These are phyloP conservation scores for Neurospora sp. DNA, from an alignment of 495 filamentous ascomycete genomes.

Conservation along the genomic window DNA sequence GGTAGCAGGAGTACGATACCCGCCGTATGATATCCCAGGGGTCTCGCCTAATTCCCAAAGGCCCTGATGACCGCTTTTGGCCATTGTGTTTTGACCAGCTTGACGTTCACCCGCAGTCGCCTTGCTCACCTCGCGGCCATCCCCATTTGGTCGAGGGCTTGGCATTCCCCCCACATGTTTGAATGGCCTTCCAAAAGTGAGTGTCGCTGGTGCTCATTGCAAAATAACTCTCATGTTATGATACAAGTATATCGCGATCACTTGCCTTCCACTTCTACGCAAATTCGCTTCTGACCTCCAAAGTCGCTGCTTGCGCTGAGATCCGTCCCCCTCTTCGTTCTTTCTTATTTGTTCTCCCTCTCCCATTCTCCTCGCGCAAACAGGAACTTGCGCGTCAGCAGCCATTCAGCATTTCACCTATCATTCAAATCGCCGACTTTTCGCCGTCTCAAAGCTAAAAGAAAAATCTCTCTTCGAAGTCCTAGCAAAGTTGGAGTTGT, in stretches of 20 bases:
- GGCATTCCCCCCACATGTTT: background rate
- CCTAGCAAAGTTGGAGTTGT: background rate
- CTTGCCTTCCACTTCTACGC: background rate
- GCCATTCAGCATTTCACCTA: background rate
- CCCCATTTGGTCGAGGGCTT: background rate
- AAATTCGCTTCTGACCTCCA: background rate
- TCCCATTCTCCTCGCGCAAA: background rate
- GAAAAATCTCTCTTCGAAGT: background rate
- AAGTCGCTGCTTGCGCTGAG: background rate
- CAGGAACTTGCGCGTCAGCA: background rate
- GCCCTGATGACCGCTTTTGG: background rate
- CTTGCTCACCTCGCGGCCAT: background rate
- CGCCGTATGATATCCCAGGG: too few relatives aligned
- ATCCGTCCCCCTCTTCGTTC: background rate
- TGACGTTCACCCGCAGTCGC: background rate
- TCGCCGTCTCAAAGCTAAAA: background rate
- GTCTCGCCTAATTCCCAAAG: background rate
- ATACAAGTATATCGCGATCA: background rate
- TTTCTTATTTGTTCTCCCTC: background rate
- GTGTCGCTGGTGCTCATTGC: background rate
- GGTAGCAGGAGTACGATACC: background rate
- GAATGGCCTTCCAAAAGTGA: background rate
- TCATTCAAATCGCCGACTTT: background rate
- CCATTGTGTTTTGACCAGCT: background rate
- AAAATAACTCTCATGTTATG: background rate